Conservation (phyloP, 371 early-diverging fungal species). For the Lichtheimia hyalospora region DNA sequence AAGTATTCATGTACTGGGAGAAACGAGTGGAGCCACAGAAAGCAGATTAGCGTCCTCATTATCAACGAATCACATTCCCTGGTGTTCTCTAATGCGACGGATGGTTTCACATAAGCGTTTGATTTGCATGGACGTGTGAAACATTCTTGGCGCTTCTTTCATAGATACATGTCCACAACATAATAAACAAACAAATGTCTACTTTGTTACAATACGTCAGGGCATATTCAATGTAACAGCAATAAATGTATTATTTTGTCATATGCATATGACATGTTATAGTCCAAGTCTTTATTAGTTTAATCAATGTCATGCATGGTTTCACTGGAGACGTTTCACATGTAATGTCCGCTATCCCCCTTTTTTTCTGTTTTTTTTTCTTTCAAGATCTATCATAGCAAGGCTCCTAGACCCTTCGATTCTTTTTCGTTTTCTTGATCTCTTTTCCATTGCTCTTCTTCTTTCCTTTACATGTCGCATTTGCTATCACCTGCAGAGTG, state of each 20-base stretch:
- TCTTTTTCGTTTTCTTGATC: background rate
- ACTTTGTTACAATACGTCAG: too few relatives aligned
- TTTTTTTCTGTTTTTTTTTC: conserved; percentile 1
- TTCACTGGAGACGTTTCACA: conserved; percentile 6
- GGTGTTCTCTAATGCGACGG: background rate
- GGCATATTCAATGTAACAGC: too few relatives aligned
- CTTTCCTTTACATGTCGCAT: conserved; percentile 14
- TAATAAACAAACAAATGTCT: too few relatives aligned
- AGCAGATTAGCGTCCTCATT: conserved; percentile 10
- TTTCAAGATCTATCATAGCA: background rate
- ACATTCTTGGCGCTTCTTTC: too few relatives aligned
- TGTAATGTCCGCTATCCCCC: conserved; percentile 2
- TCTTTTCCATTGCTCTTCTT: background rate
- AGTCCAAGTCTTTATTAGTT: too few relatives aligned
- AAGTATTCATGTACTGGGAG: conserved; percentile 83
- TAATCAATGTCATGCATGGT: background rate
- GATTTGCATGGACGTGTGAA: background rate
- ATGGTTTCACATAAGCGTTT: background rate
- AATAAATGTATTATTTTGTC: too few relatives aligned
- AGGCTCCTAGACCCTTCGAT: conserved; percentile 1
- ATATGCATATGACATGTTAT: too few relatives aligned
- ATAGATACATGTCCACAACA: too few relatives aligned
- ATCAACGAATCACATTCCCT: too few relatives aligned
- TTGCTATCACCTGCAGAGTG: conserved; percentile 39
- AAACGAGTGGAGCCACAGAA: conserved; percentile 19